These are phyloP conservation scores for Vickermania ingenoplastis DNA, from an alignment of 208 protist genomes.

Conservation along the genomic window DNA sequence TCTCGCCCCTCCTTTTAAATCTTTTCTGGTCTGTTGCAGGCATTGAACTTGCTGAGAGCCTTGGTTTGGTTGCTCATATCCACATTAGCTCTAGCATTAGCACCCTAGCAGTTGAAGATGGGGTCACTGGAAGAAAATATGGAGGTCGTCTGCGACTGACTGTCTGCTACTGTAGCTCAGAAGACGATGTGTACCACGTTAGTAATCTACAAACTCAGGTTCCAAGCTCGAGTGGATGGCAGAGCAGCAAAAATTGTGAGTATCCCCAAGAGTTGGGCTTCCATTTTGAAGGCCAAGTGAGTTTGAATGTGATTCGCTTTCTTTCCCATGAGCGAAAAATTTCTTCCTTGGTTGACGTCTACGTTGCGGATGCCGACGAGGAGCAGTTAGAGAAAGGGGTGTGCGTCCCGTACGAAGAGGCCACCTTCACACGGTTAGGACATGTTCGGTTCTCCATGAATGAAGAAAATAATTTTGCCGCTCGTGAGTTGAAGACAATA, in stretches of 20 bases:
- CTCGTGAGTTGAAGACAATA: slow-evolving; percentile 87
- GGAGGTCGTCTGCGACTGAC: slow-evolving; percentile 52
- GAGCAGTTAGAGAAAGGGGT: slow-evolving; percentile 42
- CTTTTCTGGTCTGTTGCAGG: too few species aligned
- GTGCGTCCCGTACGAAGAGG: slow-evolving; percentile 36
- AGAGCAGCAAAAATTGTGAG: slow-evolving; percentile 63
- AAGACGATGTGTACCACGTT: slow-evolving; percentile 56
- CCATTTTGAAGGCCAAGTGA: slow-evolving; percentile 77
- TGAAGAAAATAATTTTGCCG: slow-evolving; percentile 35
- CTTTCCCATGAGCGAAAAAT: slow-evolving; percentile 84
- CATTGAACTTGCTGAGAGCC: too few species aligned
- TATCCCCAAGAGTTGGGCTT: slow-evolving; percentile 88
- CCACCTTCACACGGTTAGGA: slow-evolving; percentile 60
- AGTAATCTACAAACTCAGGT: slow-evolving; percentile 46
- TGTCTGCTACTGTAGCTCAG: slow-evolving; percentile 68
- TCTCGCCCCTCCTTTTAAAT: too few species aligned
- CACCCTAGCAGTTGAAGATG: too few species aligned
- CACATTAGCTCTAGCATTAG: too few species aligned
- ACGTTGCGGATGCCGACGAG: slow-evolving; percentile 37
- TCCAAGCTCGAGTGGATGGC: slow-evolving; percentile 57
- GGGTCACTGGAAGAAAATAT: slow-evolving; percentile 71
- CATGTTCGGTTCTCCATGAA: slow-evolving; percentile 69
- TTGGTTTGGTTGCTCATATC: too few species aligned
- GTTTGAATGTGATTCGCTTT: slow-evolving; percentile 57
- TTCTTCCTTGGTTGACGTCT: slow-evolving; percentile 72